These are phyloP conservation scores for Phytopythium helicoides DNA, from an alignment of 352 stramenopile species.

Conservation along the genomic window DNA sequence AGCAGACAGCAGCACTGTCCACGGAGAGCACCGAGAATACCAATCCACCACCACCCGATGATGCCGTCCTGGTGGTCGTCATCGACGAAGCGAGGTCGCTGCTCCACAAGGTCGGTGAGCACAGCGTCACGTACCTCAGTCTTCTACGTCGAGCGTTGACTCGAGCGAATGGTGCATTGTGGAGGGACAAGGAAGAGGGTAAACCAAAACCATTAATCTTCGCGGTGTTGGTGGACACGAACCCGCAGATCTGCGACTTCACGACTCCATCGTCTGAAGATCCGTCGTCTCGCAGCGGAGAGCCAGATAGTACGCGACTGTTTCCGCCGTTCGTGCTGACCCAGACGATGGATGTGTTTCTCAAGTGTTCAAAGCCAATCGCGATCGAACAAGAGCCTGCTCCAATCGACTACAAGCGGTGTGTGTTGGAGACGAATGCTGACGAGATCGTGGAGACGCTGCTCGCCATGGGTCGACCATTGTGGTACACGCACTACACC, in stretches of 20 bases:
- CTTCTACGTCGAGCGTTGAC: constrained; percentile 2
- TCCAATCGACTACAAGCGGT: not conserved
- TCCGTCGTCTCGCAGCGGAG: not conserved
- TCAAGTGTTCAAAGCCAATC: not conserved
- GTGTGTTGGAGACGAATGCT: not conserved
- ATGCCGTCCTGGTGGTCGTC: not conserved
- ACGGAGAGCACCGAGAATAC: no score
- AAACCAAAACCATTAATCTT: not conserved
- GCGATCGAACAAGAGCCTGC: not conserved
- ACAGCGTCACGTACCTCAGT: not conserved
- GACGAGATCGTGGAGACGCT: not conserved
- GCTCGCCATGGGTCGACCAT: constrained; percentile 5
- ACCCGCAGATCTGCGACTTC: constrained; percentile 1
- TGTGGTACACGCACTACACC: constrained; percentile 1
- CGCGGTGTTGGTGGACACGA: constrained; percentile 4
- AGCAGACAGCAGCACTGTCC: no score
- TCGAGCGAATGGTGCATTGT: not conserved
- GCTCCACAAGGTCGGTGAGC: not conserved
- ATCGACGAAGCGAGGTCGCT: constrained; percentile 1
- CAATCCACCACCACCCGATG: not conserved
- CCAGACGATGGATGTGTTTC: constrained; percentile 5
- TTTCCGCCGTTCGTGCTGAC: constrained; percentile 9
- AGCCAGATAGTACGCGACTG: not conserved
- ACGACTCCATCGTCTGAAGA: not conserved
- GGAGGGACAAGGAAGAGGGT: no score